phyloP scores from a whole-genome alignment of 208 protist genomes.

The Leishmania arabica region DNA sequence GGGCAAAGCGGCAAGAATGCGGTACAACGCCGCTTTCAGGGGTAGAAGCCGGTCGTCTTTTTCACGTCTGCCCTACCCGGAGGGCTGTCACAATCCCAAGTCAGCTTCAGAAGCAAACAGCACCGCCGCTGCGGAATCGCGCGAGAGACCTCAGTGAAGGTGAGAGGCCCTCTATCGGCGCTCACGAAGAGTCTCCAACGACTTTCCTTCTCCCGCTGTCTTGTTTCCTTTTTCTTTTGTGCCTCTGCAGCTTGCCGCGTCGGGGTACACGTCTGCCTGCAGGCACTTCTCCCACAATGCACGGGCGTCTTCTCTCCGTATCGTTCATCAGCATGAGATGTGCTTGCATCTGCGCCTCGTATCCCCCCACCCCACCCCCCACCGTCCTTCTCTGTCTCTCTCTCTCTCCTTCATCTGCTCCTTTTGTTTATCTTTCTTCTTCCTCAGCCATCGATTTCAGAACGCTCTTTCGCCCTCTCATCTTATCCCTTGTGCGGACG shows the following conservation, averaged over 20 bases:
- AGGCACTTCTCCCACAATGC: background rate
- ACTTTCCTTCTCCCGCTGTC: background rate
- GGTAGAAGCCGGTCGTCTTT: background rate
- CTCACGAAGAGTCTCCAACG: background rate
- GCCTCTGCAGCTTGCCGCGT: background rate
- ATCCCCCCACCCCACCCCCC: too few relatives aligned
- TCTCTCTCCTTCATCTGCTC: background rate
- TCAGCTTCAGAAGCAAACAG: background rate
- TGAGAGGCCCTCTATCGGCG: background rate
- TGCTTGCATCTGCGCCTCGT: background rate
- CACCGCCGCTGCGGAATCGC: background rate
- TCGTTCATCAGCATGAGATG: background rate
- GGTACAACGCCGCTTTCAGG: background rate
- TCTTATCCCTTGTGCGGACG: background rate
- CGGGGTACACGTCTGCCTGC: background rate
- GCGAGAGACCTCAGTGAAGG: background rate
- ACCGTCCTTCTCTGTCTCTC: too few relatives aligned
- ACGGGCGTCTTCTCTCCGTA: background rate
- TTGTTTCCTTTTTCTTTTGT: background rate
- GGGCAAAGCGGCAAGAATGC: background rate
- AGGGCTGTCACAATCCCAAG: background rate
- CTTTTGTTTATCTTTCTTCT: background rate
- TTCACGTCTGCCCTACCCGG: background rate
- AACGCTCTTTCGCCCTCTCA: background rate
- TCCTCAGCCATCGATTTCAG: background rate